Evolutionary conservation across 163 green algal species (phyloP).

Genomic region (Scenedesmus sp.): DNA sequence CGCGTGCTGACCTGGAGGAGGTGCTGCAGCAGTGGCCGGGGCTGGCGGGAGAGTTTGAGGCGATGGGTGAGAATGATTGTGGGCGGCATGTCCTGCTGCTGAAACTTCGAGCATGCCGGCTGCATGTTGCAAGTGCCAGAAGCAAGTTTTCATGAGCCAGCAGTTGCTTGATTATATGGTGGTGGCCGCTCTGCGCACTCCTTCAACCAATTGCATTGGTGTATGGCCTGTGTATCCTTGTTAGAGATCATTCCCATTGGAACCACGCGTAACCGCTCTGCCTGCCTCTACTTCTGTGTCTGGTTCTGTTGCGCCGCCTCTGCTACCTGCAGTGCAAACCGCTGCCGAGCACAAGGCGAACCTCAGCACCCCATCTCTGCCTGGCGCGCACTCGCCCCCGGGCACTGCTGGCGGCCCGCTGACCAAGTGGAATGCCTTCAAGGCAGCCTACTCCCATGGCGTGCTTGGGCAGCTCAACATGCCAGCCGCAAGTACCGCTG

Average conservation of each 20-base stretch:
- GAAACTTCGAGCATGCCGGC: not conserved
- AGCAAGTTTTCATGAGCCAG: too few species aligned
- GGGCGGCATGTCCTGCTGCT: not conserved
- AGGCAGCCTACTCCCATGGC: constrained; percentile 12
- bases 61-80: constrained; percentile 30
- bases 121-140: too few species aligned
- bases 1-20: constrained; percentile 60
- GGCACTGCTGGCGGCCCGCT: not conserved
- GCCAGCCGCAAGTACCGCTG: not conserved
- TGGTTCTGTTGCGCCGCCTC: not conserved
- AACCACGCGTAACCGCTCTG: not conserved
- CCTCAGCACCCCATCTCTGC: not conserved
- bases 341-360: not conserved
- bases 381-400: not conserved
- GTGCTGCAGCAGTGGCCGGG: constrained; percentile 66
- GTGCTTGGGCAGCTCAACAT: not conserved
- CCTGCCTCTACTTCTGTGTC: not conserved
- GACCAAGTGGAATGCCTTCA: constrained; percentile 1
- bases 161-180: too few species aligned
- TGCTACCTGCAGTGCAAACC: constrained; percentile 7
- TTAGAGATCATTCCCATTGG: not conserved
- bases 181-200: too few species aligned
- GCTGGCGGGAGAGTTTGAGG: constrained; percentile 62
- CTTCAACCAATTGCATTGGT: too few species aligned
- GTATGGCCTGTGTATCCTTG: too few species aligned